Evolutionary conservation across 352 stramenopile species (phyloP), one percentile per base, ranked within the genome.

Genomic region (Globisporangium paddicum): DNA sequence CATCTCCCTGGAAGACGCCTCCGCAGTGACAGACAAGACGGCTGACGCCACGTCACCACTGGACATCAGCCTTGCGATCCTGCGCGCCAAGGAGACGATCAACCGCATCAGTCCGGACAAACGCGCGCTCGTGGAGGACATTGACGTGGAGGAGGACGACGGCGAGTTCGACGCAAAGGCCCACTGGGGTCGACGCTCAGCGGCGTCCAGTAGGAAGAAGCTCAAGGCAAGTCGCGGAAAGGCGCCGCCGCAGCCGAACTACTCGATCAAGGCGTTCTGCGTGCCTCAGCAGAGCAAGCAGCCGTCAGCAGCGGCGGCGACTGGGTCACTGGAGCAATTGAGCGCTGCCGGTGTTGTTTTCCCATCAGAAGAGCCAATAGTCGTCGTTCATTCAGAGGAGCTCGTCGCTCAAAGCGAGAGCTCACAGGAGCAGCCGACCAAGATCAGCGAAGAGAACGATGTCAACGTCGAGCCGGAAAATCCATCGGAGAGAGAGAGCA

Each of bases 131-230:
- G 63, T 86, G 26, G 79, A 91, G 64, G 71, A 81, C 44, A 89
- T 91, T 55, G 82, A 91, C 61, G 85, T 64, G 47, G 82, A 91
- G 46, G 73, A 72, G 35, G 82, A 91, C 58, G 82, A 91, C 62
- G 66, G 51, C 28, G 82, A 91, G 63, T 89, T 91, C 46, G 82
- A 90, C 25, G 78, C 90, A 42, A 62, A 71, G 16, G 77, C 78
- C 40, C 79, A 89, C 23, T 91, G 79, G 82, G 64, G 70, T 2
- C 62, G 79, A 13, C 67, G 73, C n/a, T 63, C 66, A n/a, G 66
- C 68, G 14, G 65, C 71, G 9, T 58, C 53, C 18, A 62, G 23
- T 30, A 14, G 37, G 1, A 58, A 53, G 54, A 66, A 64, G 37
- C 68, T 46, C 62, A 66, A 34, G 54, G 28, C 55, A 13, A 55